Percentiles rank a stretch among this genome's conserved stretches.
phyloP scores from a whole-genome alignment of 768 basidiomycete genomes.

The Leccinum ochraceum region DNA sequence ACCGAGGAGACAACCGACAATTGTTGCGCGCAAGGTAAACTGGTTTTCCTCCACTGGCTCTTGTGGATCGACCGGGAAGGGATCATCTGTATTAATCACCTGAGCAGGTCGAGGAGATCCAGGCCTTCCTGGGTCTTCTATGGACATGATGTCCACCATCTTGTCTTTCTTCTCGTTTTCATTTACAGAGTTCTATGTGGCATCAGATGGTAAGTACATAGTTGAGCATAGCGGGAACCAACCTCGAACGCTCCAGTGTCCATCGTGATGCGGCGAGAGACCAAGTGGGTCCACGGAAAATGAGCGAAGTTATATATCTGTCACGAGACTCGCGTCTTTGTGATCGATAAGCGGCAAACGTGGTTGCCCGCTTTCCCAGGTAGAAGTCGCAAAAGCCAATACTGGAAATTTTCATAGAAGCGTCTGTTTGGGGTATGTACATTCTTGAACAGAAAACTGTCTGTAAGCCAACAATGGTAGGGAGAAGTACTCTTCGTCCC shows the following conservation, averaged over 20 bases:
- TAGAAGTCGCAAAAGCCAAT: background rate
- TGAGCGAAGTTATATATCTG: background rate
- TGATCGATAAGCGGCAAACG: background rate
- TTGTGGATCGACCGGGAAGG: constrained; percentile 2
- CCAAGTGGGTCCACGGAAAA: background rate
- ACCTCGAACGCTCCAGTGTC: constrained; percentile 4
- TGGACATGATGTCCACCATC: constrained; percentile 4
- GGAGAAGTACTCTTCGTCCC: no score
- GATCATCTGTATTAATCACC: constrained; percentile 3
- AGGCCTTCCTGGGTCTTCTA: constrained; percentile 9
- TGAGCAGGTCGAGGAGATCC: background rate
- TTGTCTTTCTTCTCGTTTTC: background rate
- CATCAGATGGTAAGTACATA: background rate
- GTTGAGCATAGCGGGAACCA: background rate
- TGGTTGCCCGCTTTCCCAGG: background rate
- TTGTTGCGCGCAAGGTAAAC: background rate
- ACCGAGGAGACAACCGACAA: constrained; percentile 1
- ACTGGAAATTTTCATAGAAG: no score
- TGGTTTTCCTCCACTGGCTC: constrained; percentile 2
- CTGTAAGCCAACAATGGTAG: no score
- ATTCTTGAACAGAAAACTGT: no score
- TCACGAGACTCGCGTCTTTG: background rate
- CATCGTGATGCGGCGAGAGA: background rate
- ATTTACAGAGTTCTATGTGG: constrained; percentile 8
- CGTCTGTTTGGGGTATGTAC: no score